Conservation (phyloP, 805 yeast species). For the Lipomyces chichibuensis region DNA sequence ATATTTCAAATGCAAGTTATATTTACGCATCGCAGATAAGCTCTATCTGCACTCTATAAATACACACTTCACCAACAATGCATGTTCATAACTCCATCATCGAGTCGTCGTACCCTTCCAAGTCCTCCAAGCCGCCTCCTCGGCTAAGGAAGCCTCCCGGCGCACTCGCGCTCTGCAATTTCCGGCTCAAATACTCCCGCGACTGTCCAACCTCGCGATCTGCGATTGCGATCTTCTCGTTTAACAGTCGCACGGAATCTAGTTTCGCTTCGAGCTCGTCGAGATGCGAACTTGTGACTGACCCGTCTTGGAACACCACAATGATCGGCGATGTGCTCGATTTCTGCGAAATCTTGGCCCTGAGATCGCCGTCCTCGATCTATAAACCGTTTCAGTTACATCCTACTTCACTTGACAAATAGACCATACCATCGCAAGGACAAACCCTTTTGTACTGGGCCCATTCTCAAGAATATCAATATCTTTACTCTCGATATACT, state of each 20-base stretch:
- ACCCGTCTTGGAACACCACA: conserved; percentile 14
- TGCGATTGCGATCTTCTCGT: conserved; percentile 17
- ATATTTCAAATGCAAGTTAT: conserved; percentile 5
- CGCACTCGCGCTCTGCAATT: conserved; percentile 1
- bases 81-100: background rate
- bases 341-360: conserved; percentile 21
- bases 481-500: conserved; percentile 19
- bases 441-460: conserved; percentile 10
- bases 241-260: conserved; percentile 15
- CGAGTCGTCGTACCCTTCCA: background rate
- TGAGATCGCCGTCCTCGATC: conserved; percentile 16
- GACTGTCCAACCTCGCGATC: conserved; percentile 31
- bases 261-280: conserved; percentile 16
- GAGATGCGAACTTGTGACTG: conserved; percentile 14
- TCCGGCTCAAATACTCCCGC: conserved; percentile 19
- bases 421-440: conserved; percentile 26
- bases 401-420: background rate
- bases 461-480: conserved; percentile 25
- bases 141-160: background rate
- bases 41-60: background rate
- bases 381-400: background rate
- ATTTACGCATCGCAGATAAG: background rate
- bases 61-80: background rate
- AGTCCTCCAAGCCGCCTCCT: background rate
- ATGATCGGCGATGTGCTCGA: conserved; percentile 3